Conservation (phyloP, 2,329 filamentous ascomycete species). For the Diaporthe capsici region DNA sequence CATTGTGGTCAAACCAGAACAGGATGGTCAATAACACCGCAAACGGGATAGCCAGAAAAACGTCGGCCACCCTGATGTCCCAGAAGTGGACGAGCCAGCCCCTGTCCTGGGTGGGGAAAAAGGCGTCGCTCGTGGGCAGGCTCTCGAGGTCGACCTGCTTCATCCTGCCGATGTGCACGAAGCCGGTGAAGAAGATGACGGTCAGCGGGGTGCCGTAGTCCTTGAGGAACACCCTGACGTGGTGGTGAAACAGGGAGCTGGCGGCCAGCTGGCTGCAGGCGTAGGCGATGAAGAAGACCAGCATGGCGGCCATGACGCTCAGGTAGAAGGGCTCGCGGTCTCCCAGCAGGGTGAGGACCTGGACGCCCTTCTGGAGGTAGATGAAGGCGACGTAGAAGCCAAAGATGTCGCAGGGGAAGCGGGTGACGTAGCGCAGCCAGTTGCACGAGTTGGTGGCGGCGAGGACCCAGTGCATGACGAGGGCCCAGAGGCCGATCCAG, state of each 20-base stretch:
- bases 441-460: constrained; percentile 91
- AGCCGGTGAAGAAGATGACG: constrained; percentile 90
- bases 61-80: constrained; percentile 78
- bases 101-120: constrained; percentile 81
- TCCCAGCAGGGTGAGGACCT: constrained; percentile 85
- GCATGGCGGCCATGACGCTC: constrained; percentile 80
- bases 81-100: constrained; percentile 87
- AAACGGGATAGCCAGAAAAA: constrained; percentile 91
- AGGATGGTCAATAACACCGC: constrained; percentile 85
- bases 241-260: constrained; percentile 80
- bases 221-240: constrained; percentile 85
- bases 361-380: constrained; percentile 91
- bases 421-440: constrained; percentile 87
- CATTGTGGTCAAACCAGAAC: constrained; percentile 93
- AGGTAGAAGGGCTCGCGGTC: constrained; percentile 79
- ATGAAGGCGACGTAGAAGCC: constrained; percentile 95
- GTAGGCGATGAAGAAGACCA: constrained; percentile 85
- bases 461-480: constrained; percentile 87
- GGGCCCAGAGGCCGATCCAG: constrained; percentile 91
- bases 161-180: constrained; percentile 90
- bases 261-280: constrained; percentile 79
- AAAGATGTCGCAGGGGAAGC: constrained; percentile 94
- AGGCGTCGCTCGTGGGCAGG: constrained; percentile 82
- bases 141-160: constrained; percentile 75
- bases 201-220: constrained; percentile 90